Percentiles rank a stretch among this genome's conserved stretches.
These are phyloP conservation scores for Tuber umbilicatum DNA, from an alignment of 495 filamentous ascomycete genomes.

Conservation along the genomic window DNA sequence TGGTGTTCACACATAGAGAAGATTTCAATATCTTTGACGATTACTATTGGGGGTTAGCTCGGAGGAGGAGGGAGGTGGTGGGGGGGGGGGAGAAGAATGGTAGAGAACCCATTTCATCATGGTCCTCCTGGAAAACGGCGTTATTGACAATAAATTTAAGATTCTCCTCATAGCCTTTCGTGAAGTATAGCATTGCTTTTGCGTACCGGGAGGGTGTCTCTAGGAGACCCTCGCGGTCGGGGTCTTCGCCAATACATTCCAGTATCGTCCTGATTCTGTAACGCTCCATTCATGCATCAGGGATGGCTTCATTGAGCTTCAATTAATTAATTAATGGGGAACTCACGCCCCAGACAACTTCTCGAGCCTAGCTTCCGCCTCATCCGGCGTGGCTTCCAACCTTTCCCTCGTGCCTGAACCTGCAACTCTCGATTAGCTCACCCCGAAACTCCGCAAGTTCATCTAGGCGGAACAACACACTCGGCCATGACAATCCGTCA, in stretches of 20 bases:
- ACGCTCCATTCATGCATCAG: neutral
- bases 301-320: neutral
- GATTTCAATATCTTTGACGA: slow-evolving; percentile 94
- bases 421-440: slow-evolving; percentile 37
- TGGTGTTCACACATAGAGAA: slow-evolving; percentile 95
- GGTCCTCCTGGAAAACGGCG: slow-evolving; percentile 90
- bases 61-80: neutral
- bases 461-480: slow-evolving; percentile 43
- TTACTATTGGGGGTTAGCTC: slow-evolving; percentile 49
- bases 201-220: slow-evolving; percentile 86
- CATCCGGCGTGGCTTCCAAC: slow-evolving; percentile 68
- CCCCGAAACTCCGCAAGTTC: neutral
- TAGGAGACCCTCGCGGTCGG: slow-evolving; percentile 76
- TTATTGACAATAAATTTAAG: slow-evolving; percentile 84
- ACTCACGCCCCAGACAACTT: slow-evolving; percentile 67
- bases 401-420: slow-evolving; percentile 73
- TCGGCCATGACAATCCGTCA: slow-evolving; percentile 66
- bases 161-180: slow-evolving; percentile 94
- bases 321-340: neutral
- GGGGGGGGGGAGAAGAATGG: neutral
- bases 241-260: slow-evolving; percentile 91
- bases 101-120: slow-evolving; percentile 58
- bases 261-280: slow-evolving; percentile 65
- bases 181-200: slow-evolving; percentile 94
- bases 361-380: slow-evolving; percentile 61